These are phyloP conservation scores for Moniliophthora roreri DNA, from an alignment of 1,284 basidiomycete genomes.

Conservation along the genomic window DNA sequence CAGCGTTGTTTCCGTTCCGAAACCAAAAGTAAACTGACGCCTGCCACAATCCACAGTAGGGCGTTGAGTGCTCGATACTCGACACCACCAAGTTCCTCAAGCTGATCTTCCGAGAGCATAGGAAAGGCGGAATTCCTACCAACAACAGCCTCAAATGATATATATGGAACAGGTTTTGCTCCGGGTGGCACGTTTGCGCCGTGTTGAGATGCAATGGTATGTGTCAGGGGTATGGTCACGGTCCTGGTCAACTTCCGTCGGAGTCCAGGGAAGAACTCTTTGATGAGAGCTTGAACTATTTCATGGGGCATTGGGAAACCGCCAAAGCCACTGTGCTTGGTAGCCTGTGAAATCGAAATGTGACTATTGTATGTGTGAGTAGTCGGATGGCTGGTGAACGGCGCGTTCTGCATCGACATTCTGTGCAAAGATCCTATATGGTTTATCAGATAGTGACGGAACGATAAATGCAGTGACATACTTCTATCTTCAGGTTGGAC, in stretches of 20 bases:
- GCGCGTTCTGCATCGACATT: slow-evolving; percentile 17
- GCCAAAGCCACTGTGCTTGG: slow-evolving; percentile 62
- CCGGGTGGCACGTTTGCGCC: slow-evolving; percentile 33
- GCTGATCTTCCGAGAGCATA: slow-evolving; percentile 76
- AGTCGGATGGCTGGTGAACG: slow-evolving; percentile 20
- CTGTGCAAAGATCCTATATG: slow-evolving; percentile 23
- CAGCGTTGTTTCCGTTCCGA: slow-evolving; percentile 19
- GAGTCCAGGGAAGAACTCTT: slow-evolving; percentile 57
- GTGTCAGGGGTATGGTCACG: slow-evolving; percentile 72
- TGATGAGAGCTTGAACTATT: slow-evolving; percentile 48
- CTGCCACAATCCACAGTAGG: slow-evolving; percentile 73
- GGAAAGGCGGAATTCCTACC: slow-evolving; percentile 90
- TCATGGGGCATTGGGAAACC: slow-evolving; percentile 86
- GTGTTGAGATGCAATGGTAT: slow-evolving; percentile 54
- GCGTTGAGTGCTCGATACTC: slow-evolving; percentile 90
- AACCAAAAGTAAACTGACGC: slow-evolving; percentile 39
- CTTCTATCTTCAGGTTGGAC: slow-evolving; percentile 23
- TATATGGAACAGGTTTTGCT: slow-evolving; percentile 71
- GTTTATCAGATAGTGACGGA: slow-evolving; percentile 3
- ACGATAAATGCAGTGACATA: slow-evolving; percentile 15
- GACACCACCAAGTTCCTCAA: slow-evolving; percentile 91
- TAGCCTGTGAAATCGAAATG: slow-evolving; percentile 23
- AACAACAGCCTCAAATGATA: slow-evolving; percentile 83
- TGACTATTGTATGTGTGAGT: slow-evolving; percentile 19
- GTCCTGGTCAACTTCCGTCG: slow-evolving; percentile 56